Evolutionary conservation across 2,329 filamentous ascomycete species (phyloP), one percentile per base, ranked within the genome.

Genomic region (Chalara sp.): DNA sequence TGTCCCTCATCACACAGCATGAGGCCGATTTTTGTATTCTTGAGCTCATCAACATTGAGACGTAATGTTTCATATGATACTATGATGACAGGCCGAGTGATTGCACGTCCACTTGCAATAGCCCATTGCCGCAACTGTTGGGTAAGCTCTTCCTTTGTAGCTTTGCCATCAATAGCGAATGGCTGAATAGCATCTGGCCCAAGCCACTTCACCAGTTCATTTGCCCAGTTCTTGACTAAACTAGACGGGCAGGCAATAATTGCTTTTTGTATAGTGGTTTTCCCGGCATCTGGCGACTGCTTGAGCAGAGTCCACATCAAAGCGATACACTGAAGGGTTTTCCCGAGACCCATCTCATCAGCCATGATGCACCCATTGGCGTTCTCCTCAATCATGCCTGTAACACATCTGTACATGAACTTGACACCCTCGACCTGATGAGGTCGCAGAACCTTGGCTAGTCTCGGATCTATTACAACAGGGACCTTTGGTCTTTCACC

Each of bases 351-450:
- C 93, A 99, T 99, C 67, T 96, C 93, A 67, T 99, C 93, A 48
- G 93, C 93, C 93, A 99, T 99, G 66, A 99, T 99, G 70, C 93
- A 99, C 2, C 93, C 93, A 67, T 96, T 88, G 46, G 93, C 93
- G 61, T 92, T 92, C 37, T 86, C 79, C 61, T 97, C 93, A 50
- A 97, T 87, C 76, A 97, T 79, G n/a, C 93, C 93, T 1, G 92
- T 97, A 5, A 93, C 90, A 63, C 89, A 95, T 58, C 82, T 81
- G 69, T 97, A 99, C 76, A 99, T 83, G 68, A 99, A 99, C 72
- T 93, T 96, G 56, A 99, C 93, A 63, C 93, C 93, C 67, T 97
- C 93, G 37, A 99, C 86, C 70, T 99, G 93, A 84, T 99, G 93
- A 2, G 93, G 93, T 45, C 93, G 85, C 47, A 99, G 74, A 45